Percentiles rank a stretch among this genome's conserved stretches.
Conservation (phyloP, 2,329 filamentous ascomycete species). For the Pseudogymnoascus sp. region DNA sequence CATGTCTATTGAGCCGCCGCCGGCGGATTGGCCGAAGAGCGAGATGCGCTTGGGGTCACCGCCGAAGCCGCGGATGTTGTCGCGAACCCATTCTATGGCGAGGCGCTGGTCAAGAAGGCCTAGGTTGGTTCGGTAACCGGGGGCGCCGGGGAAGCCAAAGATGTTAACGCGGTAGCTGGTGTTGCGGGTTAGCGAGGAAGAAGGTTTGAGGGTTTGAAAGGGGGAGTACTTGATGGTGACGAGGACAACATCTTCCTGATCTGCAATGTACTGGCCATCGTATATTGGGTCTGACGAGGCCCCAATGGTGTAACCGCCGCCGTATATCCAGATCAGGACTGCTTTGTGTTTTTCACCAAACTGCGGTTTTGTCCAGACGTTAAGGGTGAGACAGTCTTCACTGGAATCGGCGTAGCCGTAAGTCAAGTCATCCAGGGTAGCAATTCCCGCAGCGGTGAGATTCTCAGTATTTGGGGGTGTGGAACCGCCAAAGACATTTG, state of each 20-base stretch:
- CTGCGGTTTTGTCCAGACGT: slow-evolving; percentile 20
- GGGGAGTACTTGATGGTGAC: slow-evolving; percentile 40
- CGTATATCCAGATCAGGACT: slow-evolving; percentile 40
- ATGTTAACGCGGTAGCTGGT: slow-evolving; percentile 37
- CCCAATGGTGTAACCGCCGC: slow-evolving; percentile 36
- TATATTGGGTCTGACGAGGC: slow-evolving; percentile 34
- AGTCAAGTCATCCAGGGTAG: slow-evolving; percentile 11
- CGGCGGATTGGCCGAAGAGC: slow-evolving; percentile 27
- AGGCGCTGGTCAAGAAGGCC: slow-evolving; percentile 55
- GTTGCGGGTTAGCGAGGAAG: not conserved
- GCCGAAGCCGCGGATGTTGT: slow-evolving; percentile 51
- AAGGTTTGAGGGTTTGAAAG: slow-evolving; percentile 24
- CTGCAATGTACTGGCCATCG: slow-evolving; percentile 37
- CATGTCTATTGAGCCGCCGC: slow-evolving; percentile 42
- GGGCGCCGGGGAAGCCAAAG: slow-evolving; percentile 22
- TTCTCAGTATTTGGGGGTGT: slow-evolving; percentile 14
- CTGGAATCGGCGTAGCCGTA: not conserved
- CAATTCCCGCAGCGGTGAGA: slow-evolving; percentile 19
- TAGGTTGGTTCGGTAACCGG: slow-evolving; percentile 18
- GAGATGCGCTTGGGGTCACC: slow-evolving; percentile 40
- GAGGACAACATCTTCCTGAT: slow-evolving; percentile 38
- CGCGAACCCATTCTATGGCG: slow-evolving; percentile 50
- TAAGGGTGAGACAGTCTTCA: slow-evolving; percentile 26
- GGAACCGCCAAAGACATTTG: not conserved
- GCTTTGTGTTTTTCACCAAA: slow-evolving; percentile 28